phyloP scores from a whole-genome alignment of 495 filamentous ascomycete species.

The Neurospora sp. region DNA sequence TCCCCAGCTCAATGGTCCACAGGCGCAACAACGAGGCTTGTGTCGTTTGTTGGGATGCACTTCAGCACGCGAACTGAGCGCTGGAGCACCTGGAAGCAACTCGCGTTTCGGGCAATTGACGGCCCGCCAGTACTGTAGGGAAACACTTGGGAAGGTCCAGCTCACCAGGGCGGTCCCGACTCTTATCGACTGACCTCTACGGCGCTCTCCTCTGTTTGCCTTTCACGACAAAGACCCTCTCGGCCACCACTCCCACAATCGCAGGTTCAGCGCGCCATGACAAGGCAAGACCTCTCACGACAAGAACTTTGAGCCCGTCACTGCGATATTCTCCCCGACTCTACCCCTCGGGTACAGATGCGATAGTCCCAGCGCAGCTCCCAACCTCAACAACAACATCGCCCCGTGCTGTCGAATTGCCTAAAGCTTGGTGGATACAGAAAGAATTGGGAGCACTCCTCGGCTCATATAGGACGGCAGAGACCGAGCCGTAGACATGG shows the following conservation, averaged over 20 bases:
- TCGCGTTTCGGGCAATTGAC: constrained; percentile 7
- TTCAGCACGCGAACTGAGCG: neutral
- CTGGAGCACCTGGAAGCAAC: neutral
- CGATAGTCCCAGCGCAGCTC: constrained; percentile 5
- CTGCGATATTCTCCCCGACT: neutral
- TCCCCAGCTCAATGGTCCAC: neutral
- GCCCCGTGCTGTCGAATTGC: neutral
- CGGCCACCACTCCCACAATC: neutral
- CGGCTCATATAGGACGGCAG: neutral
- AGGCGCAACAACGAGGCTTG: neutral
- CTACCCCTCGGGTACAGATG: neutral
- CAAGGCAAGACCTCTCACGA: neutral
- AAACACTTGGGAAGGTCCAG: neutral
- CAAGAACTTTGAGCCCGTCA: neutral
- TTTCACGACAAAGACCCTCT: neutral
- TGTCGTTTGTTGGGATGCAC: neutral
- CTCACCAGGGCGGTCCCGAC: neutral
- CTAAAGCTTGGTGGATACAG: neutral
- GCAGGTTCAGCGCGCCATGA: neutral
- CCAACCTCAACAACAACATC: constrained; percentile 2
- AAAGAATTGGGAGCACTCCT: neutral
- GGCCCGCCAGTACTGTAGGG: constrained; percentile 3
- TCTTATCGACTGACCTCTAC: neutral
- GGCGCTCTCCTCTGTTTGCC: neutral
- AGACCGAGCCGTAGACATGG: constrained; percentile 21